A percentile compares a stretch with the other conserved stretches of the same genome.
phyloP scores from a whole-genome alignment of 768 basidiomycete genomes.

The Rossbeevera mucosa region DNA sequence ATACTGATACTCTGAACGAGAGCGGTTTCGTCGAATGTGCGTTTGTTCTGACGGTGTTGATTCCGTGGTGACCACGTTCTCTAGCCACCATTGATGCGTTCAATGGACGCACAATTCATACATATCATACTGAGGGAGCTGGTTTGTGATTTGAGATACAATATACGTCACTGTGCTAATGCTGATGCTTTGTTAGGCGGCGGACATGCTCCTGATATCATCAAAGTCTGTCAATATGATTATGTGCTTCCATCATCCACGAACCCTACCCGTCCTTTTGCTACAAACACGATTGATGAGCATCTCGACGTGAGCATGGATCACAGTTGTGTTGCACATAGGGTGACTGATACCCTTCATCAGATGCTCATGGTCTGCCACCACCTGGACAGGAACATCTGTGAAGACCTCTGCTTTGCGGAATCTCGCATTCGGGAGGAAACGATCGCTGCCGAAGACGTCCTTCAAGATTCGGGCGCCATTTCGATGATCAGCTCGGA shows the following conservation, averaged over 20 bases:
- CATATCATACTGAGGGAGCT: slow-evolving; percentile 96
- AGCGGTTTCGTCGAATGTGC: slow-evolving; percentile 93
- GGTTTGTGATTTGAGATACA: slow-evolving; percentile 38
- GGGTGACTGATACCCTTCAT: slow-evolving; percentile 1
- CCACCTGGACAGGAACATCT: slow-evolving; percentile 86
- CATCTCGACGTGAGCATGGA: slow-evolving; percentile 80
- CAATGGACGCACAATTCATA: slow-evolving; percentile 88
- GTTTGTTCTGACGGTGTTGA: slow-evolving; percentile 19
- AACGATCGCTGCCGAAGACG: slow-evolving; percentile 96
- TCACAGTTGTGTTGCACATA: neutral
- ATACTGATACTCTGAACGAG: slow-evolving; percentile 96
- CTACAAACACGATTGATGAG: slow-evolving; percentile 89
- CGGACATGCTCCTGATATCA: slow-evolving; percentile 97
- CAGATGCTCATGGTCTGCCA: slow-evolving; percentile 99
- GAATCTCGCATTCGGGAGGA: slow-evolving; percentile 96
- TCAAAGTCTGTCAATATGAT: slow-evolving; percentile 85
- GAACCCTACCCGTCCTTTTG: slow-evolving; percentile 92
- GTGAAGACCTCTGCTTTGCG: slow-evolving; percentile 93
- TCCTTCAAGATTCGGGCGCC: slow-evolving; percentile 87
- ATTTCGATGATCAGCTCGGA: slow-evolving; percentile 97
- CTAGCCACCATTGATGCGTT: slow-evolving; percentile 86
- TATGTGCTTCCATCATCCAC: slow-evolving; percentile 96
- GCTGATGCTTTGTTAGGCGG: slow-evolving; percentile 49
- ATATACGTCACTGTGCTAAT: neutral
- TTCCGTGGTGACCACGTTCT: slow-evolving; percentile 6